Conservation (phyloP, 768 basidiomycete species). For the Psilocybe sp. region DNA sequence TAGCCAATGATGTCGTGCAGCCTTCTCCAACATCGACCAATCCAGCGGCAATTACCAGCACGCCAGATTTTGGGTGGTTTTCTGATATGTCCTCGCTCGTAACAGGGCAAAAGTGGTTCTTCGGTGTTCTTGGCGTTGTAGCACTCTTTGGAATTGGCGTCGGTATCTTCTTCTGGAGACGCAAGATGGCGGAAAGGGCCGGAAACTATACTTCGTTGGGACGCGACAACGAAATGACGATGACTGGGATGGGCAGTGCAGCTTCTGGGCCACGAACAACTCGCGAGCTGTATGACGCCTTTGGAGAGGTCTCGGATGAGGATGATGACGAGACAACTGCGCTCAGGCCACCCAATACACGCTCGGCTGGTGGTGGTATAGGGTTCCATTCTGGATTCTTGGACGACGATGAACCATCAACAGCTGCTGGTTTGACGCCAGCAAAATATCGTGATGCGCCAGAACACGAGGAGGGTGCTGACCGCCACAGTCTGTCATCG, state of each 20-base stretch:
- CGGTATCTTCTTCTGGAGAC: conserved; percentile 79
- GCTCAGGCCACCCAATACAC: conserved; percentile 40
- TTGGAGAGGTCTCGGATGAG: conserved; percentile 85
- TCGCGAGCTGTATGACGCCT: conserved; percentile 94
- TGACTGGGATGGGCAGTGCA: conserved; percentile 60
- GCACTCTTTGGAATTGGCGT: conserved; percentile 67
- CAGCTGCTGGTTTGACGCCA: conserved; percentile 29
- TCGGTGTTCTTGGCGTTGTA: conserved; percentile 79
- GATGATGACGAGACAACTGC: conserved; percentile 75
- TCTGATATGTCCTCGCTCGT: conserved; percentile 71
- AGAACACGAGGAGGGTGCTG: conserved; percentile 19
- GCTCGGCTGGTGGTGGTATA: conserved; percentile 22
- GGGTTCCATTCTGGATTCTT: conserved; percentile 80
- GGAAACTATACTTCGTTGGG: conserved; percentile 58
- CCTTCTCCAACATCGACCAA: conserved; percentile 22
- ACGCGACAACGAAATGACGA: conserved; percentile 69
- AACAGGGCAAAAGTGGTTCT: conserved; percentile 84
- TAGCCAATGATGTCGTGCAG: conserved; percentile 21
- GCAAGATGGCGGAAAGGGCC: conserved; percentile 43
- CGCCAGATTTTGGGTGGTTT: conserved; percentile 85
- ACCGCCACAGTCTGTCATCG: conserved; percentile 5
- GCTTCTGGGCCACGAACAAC: conserved; percentile 50
- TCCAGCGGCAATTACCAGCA: conserved; percentile 44
- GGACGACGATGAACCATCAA: conserved; percentile 66
- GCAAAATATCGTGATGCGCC: conserved; percentile 57